Conservation (phyloP, 305 asterid species). For the Euphrasia arctica region DNA sequence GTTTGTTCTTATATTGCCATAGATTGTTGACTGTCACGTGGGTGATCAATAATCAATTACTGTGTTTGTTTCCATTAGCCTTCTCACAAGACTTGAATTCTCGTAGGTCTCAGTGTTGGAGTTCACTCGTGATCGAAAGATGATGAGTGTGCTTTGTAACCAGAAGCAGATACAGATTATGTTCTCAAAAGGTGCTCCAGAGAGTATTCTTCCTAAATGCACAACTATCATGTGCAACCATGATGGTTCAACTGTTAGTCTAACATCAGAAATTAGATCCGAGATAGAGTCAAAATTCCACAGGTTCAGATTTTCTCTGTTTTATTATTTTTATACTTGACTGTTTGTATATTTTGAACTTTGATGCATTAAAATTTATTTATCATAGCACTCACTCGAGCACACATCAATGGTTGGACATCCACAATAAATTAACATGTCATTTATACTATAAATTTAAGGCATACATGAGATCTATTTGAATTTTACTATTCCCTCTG, state of each 20-base stretch:
- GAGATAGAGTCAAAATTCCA: constrained; percentile 76
- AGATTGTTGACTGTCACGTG: constrained; percentile 12
- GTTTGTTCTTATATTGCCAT: background rate
- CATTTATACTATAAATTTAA: background rate
- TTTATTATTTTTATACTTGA: constrained; percentile 14
- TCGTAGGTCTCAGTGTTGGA: constrained; percentile 84
- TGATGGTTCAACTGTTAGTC: constrained; percentile 79
- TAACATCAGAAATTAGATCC: constrained; percentile 75
- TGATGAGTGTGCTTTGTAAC: constrained; percentile 99
- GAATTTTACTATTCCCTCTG: background rate
- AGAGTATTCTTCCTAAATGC: constrained; percentile 92
- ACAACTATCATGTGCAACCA: constrained; percentile 82
- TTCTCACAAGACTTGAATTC: constrained; percentile 26
- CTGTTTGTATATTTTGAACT: constrained; percentile 13
- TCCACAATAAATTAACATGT: constrained; percentile 6
- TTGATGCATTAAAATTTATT: background rate
- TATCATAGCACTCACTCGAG: constrained; percentile 3
- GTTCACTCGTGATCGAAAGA: constrained; percentile 98
- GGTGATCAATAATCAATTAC: background rate
- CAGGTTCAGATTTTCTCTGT: constrained; percentile 42
- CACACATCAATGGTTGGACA: background rate
- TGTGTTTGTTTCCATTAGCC: constrained; percentile 7
- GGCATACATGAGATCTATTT: background rate
- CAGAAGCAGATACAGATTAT: constrained; percentile 90
- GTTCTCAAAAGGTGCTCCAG: constrained; percentile 99